Conservation (phyloP, 2,329 filamentous ascomycete genomes). For the Pestalotiopsis sp. region DNA sequence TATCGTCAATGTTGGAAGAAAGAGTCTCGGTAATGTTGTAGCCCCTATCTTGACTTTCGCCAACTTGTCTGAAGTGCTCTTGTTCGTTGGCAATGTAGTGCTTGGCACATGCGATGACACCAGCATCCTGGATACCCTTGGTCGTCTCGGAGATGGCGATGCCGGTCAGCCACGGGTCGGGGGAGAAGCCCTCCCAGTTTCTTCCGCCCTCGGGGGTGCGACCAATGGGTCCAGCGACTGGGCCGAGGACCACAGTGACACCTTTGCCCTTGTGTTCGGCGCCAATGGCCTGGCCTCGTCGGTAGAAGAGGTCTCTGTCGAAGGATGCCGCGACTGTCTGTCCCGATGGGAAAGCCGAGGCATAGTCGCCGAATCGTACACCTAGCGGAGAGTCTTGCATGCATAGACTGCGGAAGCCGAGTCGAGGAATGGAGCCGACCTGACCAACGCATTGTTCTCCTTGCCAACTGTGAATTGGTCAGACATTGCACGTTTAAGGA, state of each 20-base stretch:
- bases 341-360: conserved; percentile 79
- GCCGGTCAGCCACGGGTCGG: conserved; percentile 76
- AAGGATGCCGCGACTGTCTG: conserved; percentile 83
- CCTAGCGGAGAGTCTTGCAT: conserved; percentile 86
- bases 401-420: conserved; percentile 76
- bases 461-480: conserved; percentile 54
- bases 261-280: conserved; percentile 73
- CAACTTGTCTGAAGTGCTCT: conserved; percentile 72
- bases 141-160: conserved; percentile 73
- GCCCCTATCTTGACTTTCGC: conserved; percentile 59
- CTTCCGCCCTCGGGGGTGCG: conserved; percentile 68
- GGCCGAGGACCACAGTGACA: conserved; percentile 73
- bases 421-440: conserved; percentile 67
- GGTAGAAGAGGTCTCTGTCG: conserved; percentile 72
- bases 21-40: conserved; percentile 62
- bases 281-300: conserved; percentile 73
- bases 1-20: conserved; percentile 70
- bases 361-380: conserved; percentile 76
- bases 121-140: conserved; percentile 78
- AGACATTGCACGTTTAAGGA: background rate
- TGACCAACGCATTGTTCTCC: conserved; percentile 79
- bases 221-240: conserved; percentile 73
- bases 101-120: conserved; percentile 78
- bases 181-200: conserved; percentile 73
- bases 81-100: conserved; percentile 74